Conservation (phyloP, 2,329 filamentous ascomycete genomes). For the Colletotrichum sp. region DNA sequence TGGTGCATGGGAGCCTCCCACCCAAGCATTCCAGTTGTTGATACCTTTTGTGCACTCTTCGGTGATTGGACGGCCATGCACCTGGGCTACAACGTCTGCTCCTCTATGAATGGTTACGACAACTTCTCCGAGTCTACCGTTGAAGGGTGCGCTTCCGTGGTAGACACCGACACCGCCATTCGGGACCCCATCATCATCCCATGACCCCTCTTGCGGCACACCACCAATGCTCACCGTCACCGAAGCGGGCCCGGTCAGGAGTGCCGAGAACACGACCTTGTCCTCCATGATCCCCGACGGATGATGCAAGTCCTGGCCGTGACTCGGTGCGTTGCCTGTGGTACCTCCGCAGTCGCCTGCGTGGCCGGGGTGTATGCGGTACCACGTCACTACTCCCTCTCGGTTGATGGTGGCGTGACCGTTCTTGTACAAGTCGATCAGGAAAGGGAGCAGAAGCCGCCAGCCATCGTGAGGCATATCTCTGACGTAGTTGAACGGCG, state of each 20-base stretch:
- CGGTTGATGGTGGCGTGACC: constrained; percentile 25
- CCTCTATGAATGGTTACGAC: constrained; percentile 21
- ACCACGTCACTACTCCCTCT: constrained; percentile 32
- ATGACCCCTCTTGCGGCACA: constrained; percentile 10
- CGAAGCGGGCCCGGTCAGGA: constrained; percentile 27
- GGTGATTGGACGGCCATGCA: constrained; percentile 14
- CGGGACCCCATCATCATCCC: constrained; percentile 26
- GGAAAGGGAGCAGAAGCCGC: constrained; percentile 46
- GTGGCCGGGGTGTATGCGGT: constrained; percentile 20
- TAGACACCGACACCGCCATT: constrained; percentile 31
- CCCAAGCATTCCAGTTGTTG: constrained; percentile 23
- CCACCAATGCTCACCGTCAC: constrained; percentile 32
- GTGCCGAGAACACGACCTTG: constrained; percentile 26
- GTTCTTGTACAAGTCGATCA: constrained; percentile 37
- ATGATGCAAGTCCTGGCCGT: constrained; percentile 25
- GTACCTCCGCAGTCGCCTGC: constrained; percentile 29
- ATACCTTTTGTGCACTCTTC: constrained; percentile 5
- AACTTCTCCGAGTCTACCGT: constrained; percentile 26
- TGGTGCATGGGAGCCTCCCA: background rate
- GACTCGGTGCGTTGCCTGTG: constrained; percentile 29
- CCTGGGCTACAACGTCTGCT: background rate
- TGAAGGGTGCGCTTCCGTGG: constrained; percentile 29
- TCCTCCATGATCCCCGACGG: constrained; percentile 25
- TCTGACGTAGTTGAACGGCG: constrained; percentile 45
- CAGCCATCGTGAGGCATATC: constrained; percentile 55